Base-by-base conservation (phyloP, 331 rosid genomes). In the Phaseolus coccineus region DNA sequence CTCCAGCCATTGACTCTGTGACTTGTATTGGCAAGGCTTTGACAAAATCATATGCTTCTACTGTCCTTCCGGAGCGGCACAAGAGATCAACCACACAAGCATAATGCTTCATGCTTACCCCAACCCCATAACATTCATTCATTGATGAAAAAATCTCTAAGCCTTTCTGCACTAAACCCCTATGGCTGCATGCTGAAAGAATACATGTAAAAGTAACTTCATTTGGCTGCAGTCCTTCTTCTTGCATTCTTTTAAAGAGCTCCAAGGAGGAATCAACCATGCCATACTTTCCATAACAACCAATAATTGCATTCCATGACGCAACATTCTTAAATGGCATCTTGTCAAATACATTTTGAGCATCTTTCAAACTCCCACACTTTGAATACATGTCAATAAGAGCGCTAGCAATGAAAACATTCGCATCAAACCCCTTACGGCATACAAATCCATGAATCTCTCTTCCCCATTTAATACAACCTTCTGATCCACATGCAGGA, bases 131-230 rank as follows among this genome's bases (percentile, higher is more conserved):
- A n/a, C 86, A 46, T 68, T 82, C 87, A 70, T 84, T 84, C 92
- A 88, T 85, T 58, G 77, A 77, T 78, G 80, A 73, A 70, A 89
- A 90, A 6, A 92, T 84, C 83, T 84, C 47, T 63, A 90, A 71
- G 4, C 97, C 94, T 73, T 80, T 81, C 69, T 90, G 89, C 28
- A 88, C 81, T 52, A 64, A 85, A 40, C 93, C 97, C 58, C 85
- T 73, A 66, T 91, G 97, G 85, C 97, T 85, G 86, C 97, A 91
- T 1, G 88, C 91, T 47, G 94, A 91, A 70, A 91, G 90, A 67
- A 90, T 48, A 73, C 88, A 87, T 28, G 81, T 76, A 40, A 90
- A 79, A 70, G 97, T 88, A 76, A 91, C 89, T 77, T 80, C 94
- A 77, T 87, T 90, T 56, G 87, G 76, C 51, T 31, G 77, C 57